phyloP scores from a whole-genome alignment of 1,284 basidiomycete species.

The Microbotryomycetes sp. region DNA sequence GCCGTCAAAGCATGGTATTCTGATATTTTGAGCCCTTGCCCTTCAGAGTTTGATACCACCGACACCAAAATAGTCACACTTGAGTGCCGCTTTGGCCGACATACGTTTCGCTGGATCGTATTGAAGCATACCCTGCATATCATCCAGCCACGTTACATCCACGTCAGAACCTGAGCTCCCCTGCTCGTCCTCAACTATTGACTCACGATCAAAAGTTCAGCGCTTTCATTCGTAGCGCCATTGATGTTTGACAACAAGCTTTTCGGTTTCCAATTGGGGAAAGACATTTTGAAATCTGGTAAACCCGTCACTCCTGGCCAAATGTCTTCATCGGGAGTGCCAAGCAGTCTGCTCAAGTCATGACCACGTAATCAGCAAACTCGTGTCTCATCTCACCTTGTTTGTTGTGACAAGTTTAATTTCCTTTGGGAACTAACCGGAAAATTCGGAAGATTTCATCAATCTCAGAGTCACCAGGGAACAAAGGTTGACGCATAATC shows the following conservation, averaged over 20 bases:
- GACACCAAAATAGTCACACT: conserved; percentile 67
- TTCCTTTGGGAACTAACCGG: conserved; percentile 52
- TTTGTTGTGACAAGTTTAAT: not conserved
- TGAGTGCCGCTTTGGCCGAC: conserved; percentile 80
- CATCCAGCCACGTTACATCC: not conserved
- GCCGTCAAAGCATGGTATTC: no score
- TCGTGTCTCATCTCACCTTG: not conserved
- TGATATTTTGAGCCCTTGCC: not conserved
- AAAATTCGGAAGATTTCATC: conserved; percentile 99
- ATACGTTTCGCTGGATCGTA: conserved; percentile 94
- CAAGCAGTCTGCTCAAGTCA: conserved; percentile 60
- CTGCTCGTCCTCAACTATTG: not conserved
- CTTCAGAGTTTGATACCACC: not conserved
- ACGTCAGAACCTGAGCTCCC: not conserved
- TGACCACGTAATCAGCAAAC: not conserved
- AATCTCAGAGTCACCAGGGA: conserved; percentile 98
- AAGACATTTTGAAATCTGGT: conserved; percentile 93
- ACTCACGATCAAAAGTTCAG: conserved; percentile 60
- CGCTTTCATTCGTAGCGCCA: conserved; percentile 54
- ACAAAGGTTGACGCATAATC: conserved; percentile 84
- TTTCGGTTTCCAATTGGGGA: conserved; percentile 76
- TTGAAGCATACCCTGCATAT: conserved; percentile 62
- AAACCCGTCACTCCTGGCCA: conserved; percentile 88
- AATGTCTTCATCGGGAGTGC: conserved; percentile 84
- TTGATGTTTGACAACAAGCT: conserved; percentile 63